phyloP scores from a whole-genome alignment of 768 basidiomycete species.

The Sarcodon aspratus region DNA sequence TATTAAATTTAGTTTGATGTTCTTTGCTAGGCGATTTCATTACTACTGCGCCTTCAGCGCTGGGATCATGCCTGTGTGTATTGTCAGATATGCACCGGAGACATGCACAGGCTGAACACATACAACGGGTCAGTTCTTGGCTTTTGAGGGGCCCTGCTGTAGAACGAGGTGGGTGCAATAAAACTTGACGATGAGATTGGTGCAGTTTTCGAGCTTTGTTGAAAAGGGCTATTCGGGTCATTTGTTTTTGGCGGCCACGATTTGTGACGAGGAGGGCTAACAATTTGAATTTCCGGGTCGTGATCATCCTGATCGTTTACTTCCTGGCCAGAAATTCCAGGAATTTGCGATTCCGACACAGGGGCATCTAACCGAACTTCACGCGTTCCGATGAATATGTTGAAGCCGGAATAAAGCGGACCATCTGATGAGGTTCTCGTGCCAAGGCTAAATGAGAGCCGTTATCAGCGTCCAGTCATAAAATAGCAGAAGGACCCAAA shows the following conservation, averaged over 20 bases:
- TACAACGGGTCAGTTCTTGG: conserved; percentile 31
- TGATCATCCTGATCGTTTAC: conserved; percentile 2
- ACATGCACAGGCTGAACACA: conserved; percentile 13
- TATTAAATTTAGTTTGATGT: conserved; percentile 58
- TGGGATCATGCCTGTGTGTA: conserved; percentile 61
- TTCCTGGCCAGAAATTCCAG: conserved; percentile 23
- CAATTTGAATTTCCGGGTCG: conserved; percentile 3
- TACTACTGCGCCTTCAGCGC: conserved; percentile 66
- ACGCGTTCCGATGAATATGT: conserved; percentile 41
- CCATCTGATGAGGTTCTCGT: conserved; percentile 50
- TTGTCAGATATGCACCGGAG: not conserved
- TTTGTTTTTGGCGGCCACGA: too few species aligned
- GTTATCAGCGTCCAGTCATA: not conserved
- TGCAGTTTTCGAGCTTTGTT: conserved; percentile 7
- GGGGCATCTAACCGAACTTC: conserved; percentile 51
- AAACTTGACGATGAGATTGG: conserved; percentile 21
- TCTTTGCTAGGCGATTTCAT: conserved; percentile 71
- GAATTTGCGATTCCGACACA: conserved; percentile 40
- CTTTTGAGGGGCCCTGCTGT: conserved; percentile 28
- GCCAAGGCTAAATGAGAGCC: conserved; percentile 37
- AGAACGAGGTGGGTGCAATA: conserved; percentile 52
- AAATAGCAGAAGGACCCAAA: conserved; percentile 19
- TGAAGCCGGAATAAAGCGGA: conserved; percentile 29
- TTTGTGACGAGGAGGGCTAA: too few species aligned
- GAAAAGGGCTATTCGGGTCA: not conserved